Conservation (phyloP, 2,329 filamentous ascomycete species). For the Verticillium longisporum region DNA sequence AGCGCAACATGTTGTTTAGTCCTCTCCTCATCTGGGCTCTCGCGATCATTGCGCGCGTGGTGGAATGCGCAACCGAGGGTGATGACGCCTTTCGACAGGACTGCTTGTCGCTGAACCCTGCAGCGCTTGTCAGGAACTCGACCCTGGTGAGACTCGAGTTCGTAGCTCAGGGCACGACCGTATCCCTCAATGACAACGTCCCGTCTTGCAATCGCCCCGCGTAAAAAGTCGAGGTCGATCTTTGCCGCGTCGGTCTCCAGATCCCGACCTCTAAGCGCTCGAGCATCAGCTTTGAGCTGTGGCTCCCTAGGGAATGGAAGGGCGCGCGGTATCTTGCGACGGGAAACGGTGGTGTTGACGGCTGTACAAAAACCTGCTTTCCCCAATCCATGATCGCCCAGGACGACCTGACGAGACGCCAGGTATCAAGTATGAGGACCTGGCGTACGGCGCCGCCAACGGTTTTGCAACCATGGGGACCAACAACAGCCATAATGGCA, state of each 20-base stretch:
- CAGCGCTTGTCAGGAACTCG: neutral
- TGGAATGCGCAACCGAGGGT: neutral
- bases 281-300: constrained; percentile 36
- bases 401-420: neutral
- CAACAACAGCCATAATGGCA: constrained; percentile 45
- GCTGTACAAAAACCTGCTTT: constrained; percentile 22
- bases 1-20: neutral
- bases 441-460: constrained; percentile 33
- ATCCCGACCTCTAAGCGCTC: neutral
- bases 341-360: constrained; percentile 41
- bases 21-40: neutral
- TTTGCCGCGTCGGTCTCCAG: neutral
- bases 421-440: constrained; percentile 36
- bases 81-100: neutral
- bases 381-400: neutral
- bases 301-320: constrained; percentile 37
- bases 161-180: neutral
- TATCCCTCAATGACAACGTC: neutral
- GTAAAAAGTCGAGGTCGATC: neutral
- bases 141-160: neutral
- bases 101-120: constrained; percentile 4
- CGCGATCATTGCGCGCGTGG: neutral
- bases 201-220: neutral
- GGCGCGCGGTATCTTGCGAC: constrained; percentile 36
- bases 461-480: constrained; percentile 41